These are phyloP conservation scores for Curvularia lunata DNA, from an alignment of 2,329 filamentous ascomycete species.

Conservation along the genomic window DNA sequence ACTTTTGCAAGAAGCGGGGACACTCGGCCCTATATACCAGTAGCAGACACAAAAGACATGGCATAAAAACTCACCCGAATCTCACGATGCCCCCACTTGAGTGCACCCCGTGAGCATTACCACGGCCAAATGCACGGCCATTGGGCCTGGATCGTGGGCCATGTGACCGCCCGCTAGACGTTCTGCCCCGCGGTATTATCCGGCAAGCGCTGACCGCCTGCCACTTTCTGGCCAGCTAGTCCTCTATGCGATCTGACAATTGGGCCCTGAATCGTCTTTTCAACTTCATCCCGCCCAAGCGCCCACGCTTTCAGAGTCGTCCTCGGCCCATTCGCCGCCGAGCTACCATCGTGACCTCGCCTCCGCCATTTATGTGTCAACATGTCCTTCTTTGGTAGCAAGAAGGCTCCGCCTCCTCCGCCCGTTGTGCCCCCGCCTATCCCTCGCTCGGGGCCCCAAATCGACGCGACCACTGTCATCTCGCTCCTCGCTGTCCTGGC, in stretches of 20 bases:
- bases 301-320: conserved; percentile 16
- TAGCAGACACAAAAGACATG: conserved; percentile 28
- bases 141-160: conserved; percentile 40
- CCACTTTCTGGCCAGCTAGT: conserved; percentile 22
- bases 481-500: conserved; percentile 62
- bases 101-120: conserved; percentile 25
- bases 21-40: conserved; percentile 22
- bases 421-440: conserved; percentile 58
- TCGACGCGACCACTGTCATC: conserved; percentile 60
- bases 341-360: conserved; percentile 7
- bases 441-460: conserved; percentile 57
- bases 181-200: conserved; percentile 23
- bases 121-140: conserved; percentile 29
- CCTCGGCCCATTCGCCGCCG: conserved; percentile 15
- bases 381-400: conserved; percentile 30
- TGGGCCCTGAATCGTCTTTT: conserved; percentile 28
- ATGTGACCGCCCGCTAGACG: conserved; percentile 29
- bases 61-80: conserved; percentile 18
- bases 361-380: conserved; percentile 11
- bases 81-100: conserved; percentile 15
- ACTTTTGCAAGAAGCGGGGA: neutral
- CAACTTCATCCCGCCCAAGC: conserved; percentile 15
- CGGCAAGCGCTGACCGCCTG: conserved; percentile 34
- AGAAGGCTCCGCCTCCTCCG: conserved; percentile 57
- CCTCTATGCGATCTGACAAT: conserved; percentile 29